Evolutionary conservation across 2,329 filamentous ascomycete species (phyloP).

Genomic region (Thelonectria olida): DNA sequence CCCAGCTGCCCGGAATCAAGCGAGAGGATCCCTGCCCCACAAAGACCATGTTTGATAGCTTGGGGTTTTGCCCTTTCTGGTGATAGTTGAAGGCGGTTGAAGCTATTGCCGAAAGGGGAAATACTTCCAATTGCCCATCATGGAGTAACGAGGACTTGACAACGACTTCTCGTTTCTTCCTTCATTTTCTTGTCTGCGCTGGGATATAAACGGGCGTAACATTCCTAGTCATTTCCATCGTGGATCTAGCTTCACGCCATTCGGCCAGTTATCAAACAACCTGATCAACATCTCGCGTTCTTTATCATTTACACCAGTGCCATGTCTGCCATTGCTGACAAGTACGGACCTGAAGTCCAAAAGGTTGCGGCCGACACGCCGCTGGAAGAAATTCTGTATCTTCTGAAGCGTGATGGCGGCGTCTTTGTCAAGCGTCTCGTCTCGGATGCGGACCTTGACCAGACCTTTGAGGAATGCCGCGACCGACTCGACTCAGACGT

Average conservation of each 20-base stretch:
- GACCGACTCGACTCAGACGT: neutral
- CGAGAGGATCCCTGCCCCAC: neutral
- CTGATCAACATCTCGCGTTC: neutral
- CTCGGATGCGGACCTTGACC: neutral
- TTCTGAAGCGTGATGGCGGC: slow-evolving; percentile 12
- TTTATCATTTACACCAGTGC: neutral
- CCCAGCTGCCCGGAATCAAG: neutral
- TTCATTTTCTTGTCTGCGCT: neutral
- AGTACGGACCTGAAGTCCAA: slow-evolving; percentile 10
- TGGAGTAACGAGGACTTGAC: neutral
- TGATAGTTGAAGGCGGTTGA: neutral
- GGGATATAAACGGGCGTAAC: neutral
- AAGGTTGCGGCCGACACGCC: slow-evolving; percentile 1
- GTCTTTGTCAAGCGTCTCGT: slow-evolving; percentile 3
- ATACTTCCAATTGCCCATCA: neutral
- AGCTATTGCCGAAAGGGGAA: slow-evolving; percentile 10
- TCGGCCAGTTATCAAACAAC: neutral
- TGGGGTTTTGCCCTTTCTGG: neutral
- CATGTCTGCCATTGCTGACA: neutral
- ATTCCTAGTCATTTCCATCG: neutral
- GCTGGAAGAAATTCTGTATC: neutral
- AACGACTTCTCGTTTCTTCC: neutral
- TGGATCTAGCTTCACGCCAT: neutral
- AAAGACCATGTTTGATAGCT: neutral
- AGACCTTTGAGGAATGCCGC: neutral